Evolutionary conservation across 106 monocot genomes (phyloP), one percentile per base, ranked within the genome.

Genomic region (Posidonia australis): DNA sequence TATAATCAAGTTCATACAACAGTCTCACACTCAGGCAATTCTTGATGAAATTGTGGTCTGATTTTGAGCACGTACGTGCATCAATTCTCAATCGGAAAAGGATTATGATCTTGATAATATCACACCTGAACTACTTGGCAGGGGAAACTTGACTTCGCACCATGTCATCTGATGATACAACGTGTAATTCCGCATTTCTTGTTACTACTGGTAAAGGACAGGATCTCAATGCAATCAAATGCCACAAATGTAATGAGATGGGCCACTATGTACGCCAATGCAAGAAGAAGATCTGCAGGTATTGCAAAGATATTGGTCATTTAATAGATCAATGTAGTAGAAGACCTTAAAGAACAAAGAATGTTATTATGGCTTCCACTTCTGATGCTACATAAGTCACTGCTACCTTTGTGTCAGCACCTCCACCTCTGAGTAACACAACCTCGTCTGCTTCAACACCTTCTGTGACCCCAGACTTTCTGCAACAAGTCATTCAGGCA

Each of bases 291-390:
- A 12, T 52, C 16, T 52, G 52, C n/a, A 52, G 52, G 16, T 52
- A 52, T 52, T 52, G 52, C 52, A 70, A 70, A 19, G 49, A 70
- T 10, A 27, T 61, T 13, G 68, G 61, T 51, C 61, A 62, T 62
- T 19, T 70, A 0, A 61, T 70, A 6, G 61, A 70, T 21, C 5
- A n/a, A 51, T 62, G 61, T 18, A 20, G 29, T 24, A 56, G 22
- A 19, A 42, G n/a, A 9, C 72, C 54, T 27, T 19, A 23, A 65
- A 53, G 7, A 13, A 22, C 45, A 64, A 23, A 16, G 55, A 16
- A 63, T 51, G 16, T 23, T 10, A 14, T n/a, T n/a, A n/a, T n/a
- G n/a, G n/a, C n/a, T n/a, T n/a, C 55, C 1, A 17, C 57, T n/a
- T 25, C 64, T 28, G 0, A 2, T 46, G 64, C 14, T 22, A 64